Evolutionary conservation across 352 stramenopile species (phyloP).

Genomic region (Phytopythium chamaehyphon): DNA sequence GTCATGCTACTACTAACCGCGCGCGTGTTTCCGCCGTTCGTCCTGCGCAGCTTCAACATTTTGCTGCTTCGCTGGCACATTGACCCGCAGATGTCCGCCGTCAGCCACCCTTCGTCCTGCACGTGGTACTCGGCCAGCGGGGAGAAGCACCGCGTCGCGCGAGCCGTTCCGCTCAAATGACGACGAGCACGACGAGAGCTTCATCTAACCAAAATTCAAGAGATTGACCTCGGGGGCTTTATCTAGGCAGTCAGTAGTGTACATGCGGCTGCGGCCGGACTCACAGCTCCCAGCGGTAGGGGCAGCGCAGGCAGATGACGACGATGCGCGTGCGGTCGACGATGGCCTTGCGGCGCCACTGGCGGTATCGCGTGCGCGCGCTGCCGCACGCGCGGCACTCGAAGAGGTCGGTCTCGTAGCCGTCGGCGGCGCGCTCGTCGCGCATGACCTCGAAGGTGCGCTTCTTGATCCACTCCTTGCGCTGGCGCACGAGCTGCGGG

Average conservation of each 20-base stretch:
- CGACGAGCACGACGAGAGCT: too few species aligned
- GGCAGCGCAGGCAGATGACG: slow-evolving; percentile 72
- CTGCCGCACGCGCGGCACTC: slow-evolving; percentile 79
- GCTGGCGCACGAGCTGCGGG: slow-evolving; percentile 71
- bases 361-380: slow-evolving; percentile 68
- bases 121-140: slow-evolving; percentile 7
- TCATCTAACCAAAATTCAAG: too few species aligned
- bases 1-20: slow-evolving; percentile 19
- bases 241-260: too few species aligned
- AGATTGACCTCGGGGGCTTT: too few species aligned
- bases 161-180: slow-evolving; percentile 1
- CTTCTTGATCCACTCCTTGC: slow-evolving; percentile 84
- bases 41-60: slow-evolving; percentile 25
- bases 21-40: slow-evolving; percentile 15
- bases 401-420: slow-evolving; percentile 78
- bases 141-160: slow-evolving; percentile 4
- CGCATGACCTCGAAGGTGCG: slow-evolving; percentile 83
- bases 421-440: slow-evolving; percentile 51
- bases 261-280: neutral
- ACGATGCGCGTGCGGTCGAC: slow-evolving; percentile 83
- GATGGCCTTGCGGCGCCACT: slow-evolving; percentile 80
- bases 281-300: slow-evolving; percentile 79
- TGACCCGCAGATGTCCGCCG: slow-evolving; percentile 4
- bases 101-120: slow-evolving; percentile 2
- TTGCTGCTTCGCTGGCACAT: slow-evolving; percentile 13